Evolutionary conservation across 306 rosid genomes (phyloP).

Genomic region (Benincasa hispida): DNA sequence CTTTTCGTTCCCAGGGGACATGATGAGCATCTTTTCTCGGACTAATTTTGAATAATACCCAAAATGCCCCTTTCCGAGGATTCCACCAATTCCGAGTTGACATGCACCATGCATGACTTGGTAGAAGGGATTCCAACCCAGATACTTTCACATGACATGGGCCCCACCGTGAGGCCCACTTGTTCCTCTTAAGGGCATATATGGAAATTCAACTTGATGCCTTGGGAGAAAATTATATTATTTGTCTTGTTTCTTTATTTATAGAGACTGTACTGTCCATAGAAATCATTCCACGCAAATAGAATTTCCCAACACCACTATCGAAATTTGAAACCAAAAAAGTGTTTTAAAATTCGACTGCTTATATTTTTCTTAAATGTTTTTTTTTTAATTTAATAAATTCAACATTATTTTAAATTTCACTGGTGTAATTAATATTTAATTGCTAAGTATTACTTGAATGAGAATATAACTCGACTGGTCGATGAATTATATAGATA

Average conservation of each 20-base stretch:
- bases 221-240: background rate
- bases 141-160: background rate
- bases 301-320: background rate
- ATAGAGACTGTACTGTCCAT: too few relatives aligned
- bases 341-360: too few relatives aligned
- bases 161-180: background rate
- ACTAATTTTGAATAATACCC: background rate
- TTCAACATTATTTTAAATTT: too few relatives aligned
- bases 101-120: background rate
- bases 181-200: background rate
- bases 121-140: background rate
- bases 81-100: slow-evolving; percentile 8
- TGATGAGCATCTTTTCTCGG: background rate
- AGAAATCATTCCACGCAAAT: background rate
- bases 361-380: too few relatives aligned
- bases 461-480: too few relatives aligned
- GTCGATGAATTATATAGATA: too few relatives aligned
- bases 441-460: too few relatives aligned
- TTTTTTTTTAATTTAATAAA: too few relatives aligned
- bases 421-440: background rate
- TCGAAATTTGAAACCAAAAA: background rate
- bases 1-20: background rate
- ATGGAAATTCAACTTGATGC: background rate
- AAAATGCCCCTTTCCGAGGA: background rate
- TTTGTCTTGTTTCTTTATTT: too few relatives aligned